A percentile compares a stretch with the other conserved stretches of the same genome.
These are phyloP conservation scores for Mycena galericulata DNA, from an alignment of 768 basidiomycete genomes.

Conservation along the genomic window DNA sequence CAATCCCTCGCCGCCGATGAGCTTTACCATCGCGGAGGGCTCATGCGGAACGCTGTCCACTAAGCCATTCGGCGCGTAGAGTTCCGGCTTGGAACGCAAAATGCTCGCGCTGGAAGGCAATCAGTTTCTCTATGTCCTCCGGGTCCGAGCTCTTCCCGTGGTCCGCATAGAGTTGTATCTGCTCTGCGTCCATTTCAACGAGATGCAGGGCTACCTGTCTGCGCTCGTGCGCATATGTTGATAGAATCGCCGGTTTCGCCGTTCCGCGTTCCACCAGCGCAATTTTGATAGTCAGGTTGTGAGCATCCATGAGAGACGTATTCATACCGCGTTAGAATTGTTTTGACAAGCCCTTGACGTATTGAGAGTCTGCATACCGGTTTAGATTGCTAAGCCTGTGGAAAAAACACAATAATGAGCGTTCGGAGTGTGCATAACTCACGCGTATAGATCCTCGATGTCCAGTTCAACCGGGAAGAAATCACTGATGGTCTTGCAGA, in stretches of 20 bases:
- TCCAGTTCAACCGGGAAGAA: constrained; percentile 14
- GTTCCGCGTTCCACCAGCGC: constrained; percentile 18
- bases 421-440: too few relatives aligned
- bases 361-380: not conserved
- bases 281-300: constrained; percentile 20
- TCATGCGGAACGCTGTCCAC: not conserved
- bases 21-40: constrained; percentile 10
- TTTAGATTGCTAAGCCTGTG: not conserved
- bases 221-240: constrained; percentile 16
- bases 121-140: constrained; percentile 10
- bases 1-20: constrained; percentile 11
- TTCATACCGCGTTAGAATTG: constrained; percentile 21
- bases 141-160: constrained; percentile 23
- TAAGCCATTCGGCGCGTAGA: constrained; percentile 9
- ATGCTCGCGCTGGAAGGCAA: constrained; percentile 16
- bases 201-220: constrained; percentile 2
- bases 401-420: too few relatives aligned
- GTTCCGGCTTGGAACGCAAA: constrained; percentile 27
- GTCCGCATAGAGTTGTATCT: constrained; percentile 13
- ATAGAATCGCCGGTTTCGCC: not conserved
- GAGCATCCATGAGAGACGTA: constrained; percentile 14
- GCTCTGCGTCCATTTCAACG: constrained; percentile 16
- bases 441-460: constrained; percentile 16
- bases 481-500: constrained; percentile 11
- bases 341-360: constrained; percentile 23